Conservation (phyloP, 2,329 filamentous ascomycete genomes). For the Akanthomyces dipterigenus region DNA sequence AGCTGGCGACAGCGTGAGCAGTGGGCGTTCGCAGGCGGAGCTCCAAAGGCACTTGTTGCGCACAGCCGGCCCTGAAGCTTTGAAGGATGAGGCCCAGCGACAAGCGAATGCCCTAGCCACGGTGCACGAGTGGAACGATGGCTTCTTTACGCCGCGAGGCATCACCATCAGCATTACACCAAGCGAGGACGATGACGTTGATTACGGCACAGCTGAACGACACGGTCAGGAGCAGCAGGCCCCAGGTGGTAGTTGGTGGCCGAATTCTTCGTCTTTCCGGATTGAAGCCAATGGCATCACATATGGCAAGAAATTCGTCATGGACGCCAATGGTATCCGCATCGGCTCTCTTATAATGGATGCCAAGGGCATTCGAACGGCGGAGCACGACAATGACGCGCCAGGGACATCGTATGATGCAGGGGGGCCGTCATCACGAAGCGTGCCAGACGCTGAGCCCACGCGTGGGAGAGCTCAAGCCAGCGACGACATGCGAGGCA, state of each 20-base stretch:
- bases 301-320: conserved; percentile 36
- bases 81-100: conserved; percentile 17
- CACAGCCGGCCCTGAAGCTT: conserved; percentile 12
- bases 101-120: conserved; percentile 32
- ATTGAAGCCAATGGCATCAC: conserved; percentile 38
- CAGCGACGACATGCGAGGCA: neutral
- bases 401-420: neutral
- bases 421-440: neutral
- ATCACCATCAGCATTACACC: conserved; percentile 34
- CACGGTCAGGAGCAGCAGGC: conserved; percentile 11
- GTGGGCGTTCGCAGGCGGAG: conserved; percentile 24
- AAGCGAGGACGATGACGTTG: neutral
- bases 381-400: neutral
- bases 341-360: conserved; percentile 39
- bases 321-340: conserved; percentile 38
- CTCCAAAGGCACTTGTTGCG: conserved; percentile 35
- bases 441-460: neutral
- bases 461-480: neutral
- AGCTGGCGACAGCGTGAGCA: conserved; percentile 19
- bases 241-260: neutral
- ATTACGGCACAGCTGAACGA: neutral
- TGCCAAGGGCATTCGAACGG: conserved; percentile 29
- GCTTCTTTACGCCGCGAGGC: conserved; percentile 47
- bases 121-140: conserved; percentile 49
- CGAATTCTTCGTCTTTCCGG: conserved; percentile 23